Base-by-base conservation (phyloP, 441 rosid genomes). In the Bocquillonia castaneifolia region DNA sequence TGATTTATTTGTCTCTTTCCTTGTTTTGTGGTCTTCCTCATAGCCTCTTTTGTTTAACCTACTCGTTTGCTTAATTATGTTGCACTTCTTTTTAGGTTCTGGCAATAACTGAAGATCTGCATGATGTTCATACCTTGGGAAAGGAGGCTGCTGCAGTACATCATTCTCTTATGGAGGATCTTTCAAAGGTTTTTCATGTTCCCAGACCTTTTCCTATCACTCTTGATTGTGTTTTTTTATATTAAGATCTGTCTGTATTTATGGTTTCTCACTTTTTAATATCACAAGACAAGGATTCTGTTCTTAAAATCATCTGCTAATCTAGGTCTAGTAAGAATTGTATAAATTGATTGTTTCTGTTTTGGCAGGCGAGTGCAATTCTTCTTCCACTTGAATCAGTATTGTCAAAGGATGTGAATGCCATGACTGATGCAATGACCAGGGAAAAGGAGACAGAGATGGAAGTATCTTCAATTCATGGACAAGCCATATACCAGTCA, bases 401-500 rank as follows among this genome's bases (percentile, higher is more conserved):
- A 57, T 80, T 91, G 81, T 85, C 97, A 42, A 87, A 91, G 80
- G 99, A 93, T 80, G 97, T 87, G 42, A 81, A 90, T 71, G 91
- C 93, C 62, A 93, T 93, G 91, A 81, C 91, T 45, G 96, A 91
- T 81, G 89, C 95, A 61, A 85, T 91, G 72, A 73, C 84, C 47
- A 84, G 77, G 77, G 97, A 87, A 79, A 82, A 78, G 75, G 96
- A 93, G 84, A 82, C 86, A 60, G 88, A 86, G 74, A 75, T 78
- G 76, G 99, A 91, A 80, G 86, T 89, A 74, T 89, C 88, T 63
- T 91, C 93, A 31, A 85, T 91, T 67, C 97, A 91, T 78, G 97
- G 97, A 65, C 96, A 91, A 75, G 96, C 95, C 45, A 91, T 93
- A 76, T 89, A 91, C 78, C 96, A 88, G 78, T 91, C 99, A 40